Evolutionary conservation across 2,329 filamentous ascomycete species (phyloP).

Genomic region (Trichoderma polysporum): DNA sequence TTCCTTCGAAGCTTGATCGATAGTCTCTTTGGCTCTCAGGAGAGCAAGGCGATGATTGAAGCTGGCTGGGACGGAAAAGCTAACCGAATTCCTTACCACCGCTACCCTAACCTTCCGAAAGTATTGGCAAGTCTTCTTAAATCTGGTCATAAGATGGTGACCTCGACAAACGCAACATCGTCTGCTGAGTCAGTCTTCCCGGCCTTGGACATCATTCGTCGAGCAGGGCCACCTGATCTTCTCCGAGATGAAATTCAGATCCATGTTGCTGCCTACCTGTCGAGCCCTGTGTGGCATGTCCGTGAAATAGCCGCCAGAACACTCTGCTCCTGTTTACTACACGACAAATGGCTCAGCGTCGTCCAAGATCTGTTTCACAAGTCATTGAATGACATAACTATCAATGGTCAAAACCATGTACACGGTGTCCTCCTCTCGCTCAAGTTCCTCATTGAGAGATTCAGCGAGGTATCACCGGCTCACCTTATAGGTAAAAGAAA

Average conservation of each 20-base stretch:
- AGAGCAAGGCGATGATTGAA: slow-evolving; percentile 64
- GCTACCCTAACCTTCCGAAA: slow-evolving; percentile 63
- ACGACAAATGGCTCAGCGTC: slow-evolving; percentile 47
- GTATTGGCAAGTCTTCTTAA: slow-evolving; percentile 64
- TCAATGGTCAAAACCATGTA: slow-evolving; percentile 48
- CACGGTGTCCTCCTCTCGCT: slow-evolving; percentile 60
- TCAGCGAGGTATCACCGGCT: slow-evolving; percentile 47
- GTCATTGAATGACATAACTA: slow-evolving; percentile 28
- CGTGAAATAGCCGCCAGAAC: slow-evolving; percentile 78
- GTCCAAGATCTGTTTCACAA: slow-evolving; percentile 40
- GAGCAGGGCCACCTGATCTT: slow-evolving; percentile 64
- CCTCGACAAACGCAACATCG: slow-evolving; percentile 36
- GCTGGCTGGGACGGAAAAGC: slow-evolving; percentile 64
- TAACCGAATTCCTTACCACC: slow-evolving; percentile 66
- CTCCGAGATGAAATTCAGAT: slow-evolving; percentile 55
- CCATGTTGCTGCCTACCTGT: slow-evolving; percentile 62
- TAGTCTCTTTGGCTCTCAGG: slow-evolving; percentile 70
- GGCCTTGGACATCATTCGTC: slow-evolving; percentile 75
- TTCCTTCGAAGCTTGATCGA: slow-evolving; percentile 85
- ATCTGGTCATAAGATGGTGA: slow-evolving; percentile 47
- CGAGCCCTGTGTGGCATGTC: slow-evolving; percentile 74
- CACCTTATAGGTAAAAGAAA: slow-evolving; percentile 43
- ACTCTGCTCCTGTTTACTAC: slow-evolving; percentile 61
- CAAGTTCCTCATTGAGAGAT: slow-evolving; percentile 57
- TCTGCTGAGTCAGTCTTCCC: slow-evolving; percentile 75